Base-by-base conservation (phyloP, 2,329 filamentous ascomycete species). In the Fusarium xyrophilum region DNA sequence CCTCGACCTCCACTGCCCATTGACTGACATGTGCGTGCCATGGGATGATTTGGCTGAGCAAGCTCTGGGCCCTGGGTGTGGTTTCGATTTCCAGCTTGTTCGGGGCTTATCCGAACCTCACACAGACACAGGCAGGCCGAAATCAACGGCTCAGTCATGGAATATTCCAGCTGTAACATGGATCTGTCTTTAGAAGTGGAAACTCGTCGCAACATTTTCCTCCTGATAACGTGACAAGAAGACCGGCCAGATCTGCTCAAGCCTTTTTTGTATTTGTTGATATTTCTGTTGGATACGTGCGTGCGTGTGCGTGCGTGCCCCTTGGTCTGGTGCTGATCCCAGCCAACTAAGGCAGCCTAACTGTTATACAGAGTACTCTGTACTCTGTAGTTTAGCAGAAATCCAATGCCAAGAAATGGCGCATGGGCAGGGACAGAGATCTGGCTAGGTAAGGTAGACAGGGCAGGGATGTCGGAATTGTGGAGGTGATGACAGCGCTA, bases 361-460 rank as follows among this genome's bases (percentile, higher is more conserved):
- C 25, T 19, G 23, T 43, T 43, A 25, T 43, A n/a, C n/a, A n/a
- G n/a, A n/a, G n/a, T n/a, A n/a, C n/a, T n/a, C n/a, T n/a, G n/a
- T n/a, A n/a, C n/a, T n/a, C n/a, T n/a, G n/a, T n/a, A 25, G 25
- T 28, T 47, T 30, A 28, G 40, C 28, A 69, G 60, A 63, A 65
- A 33, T 17, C 7, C 32, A 33, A 62, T 60, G 68, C 68, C 68
- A 70, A 70, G 68, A 70, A 70, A 70, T 70, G 68, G 68, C 68
- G 68, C 68, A 70, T 60, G 54, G 48, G 58, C 42, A 60, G 55
- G 48, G 48, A 30, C 43, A 63, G 63, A 70, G 67, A 70, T 70
- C 67, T 42, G 67, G 44, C 67, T 70, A 70, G 30, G 30, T n/a
- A n/a, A n/a, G 14, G 14, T 14, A 38, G 67, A 68, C 67, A 70